Base-by-base conservation (phyloP, 306 rosid species). In the Begonia loranthoides region DNA sequence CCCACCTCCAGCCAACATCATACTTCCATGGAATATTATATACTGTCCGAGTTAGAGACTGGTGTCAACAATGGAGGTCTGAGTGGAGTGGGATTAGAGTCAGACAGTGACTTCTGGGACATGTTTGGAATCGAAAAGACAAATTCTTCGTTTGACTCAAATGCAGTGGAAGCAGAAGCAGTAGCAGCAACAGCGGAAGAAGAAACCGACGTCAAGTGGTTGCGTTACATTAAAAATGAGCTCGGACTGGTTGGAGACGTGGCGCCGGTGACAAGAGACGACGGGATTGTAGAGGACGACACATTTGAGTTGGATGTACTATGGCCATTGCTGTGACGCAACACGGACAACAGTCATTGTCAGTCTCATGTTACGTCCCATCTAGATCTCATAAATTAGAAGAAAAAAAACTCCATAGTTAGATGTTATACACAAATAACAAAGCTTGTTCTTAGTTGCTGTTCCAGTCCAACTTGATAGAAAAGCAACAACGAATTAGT, bases 71-170 rank as follows among this genome's bases (percentile, higher is more conserved):
- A 12, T 1, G 69, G 61, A 16, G 58, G 63, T 13, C 47, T 10
- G 39, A 48, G 34, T 2, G 53, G 8, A 19, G 52, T 72, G 49
- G 83, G 85, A 13, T 70, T 74, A 50, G 87, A 71, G 55, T 36
- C 66, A 16, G 92, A 80, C 55, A n/a, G 21, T 52, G 86, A 74
- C 10, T 77, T 90, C 64, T 90, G 95, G 97, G 56, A 70, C 64
- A 45, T 76, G 61, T 50, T 89, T 11, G 94, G 77, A 76, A 57
- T 15, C 28, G 12, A 49, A n/a, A 41, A 9, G 4, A 58, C 56
- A 15, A 43, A 21, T 19, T 15, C 13, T 19, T 19, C 36, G 45
- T 59, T 61, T 65, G 52, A 52, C 51, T 61, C 70, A 6, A 67
- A 53, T 13, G 41, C 70, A 5, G 73, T n/a, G 16, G 41, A 47